phyloP scores from a whole-genome alignment of 2,329 filamentous ascomycete species.

The Alternaria hordeiaustralica region DNA sequence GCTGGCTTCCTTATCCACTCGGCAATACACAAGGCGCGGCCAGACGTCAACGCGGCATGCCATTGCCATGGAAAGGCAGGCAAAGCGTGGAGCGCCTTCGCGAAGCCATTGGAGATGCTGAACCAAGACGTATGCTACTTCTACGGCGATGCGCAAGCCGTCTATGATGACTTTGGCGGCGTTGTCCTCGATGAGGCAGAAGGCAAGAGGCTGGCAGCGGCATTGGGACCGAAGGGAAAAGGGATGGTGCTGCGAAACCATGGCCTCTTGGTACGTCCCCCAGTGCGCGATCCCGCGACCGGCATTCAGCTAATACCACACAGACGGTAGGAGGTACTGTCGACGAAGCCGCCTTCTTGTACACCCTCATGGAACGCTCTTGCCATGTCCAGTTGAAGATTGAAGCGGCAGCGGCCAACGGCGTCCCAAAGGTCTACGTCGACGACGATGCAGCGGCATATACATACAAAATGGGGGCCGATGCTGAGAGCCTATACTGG shows the following conservation, averaged over 20 bases:
- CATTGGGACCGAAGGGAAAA: conserved; percentile 67
- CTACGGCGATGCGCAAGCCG: conserved; percentile 66
- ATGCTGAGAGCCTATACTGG: conserved; percentile 58
- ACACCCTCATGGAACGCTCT: conserved; percentile 71
- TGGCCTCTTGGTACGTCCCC: conserved; percentile 61
- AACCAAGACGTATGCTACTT: conserved; percentile 72
- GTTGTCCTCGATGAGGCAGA: conserved; percentile 69
- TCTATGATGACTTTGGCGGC: conserved; percentile 70
- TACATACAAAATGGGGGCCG: conserved; percentile 58
- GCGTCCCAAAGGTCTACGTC: conserved; percentile 60
- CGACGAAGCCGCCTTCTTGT: conserved; percentile 75
- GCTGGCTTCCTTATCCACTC: conserved; percentile 75
- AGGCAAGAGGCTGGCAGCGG: conserved; percentile 67
- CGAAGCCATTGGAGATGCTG: conserved; percentile 70
- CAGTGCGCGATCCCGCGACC: neutral
- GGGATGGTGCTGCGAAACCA: conserved; percentile 74
- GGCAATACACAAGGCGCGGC: conserved; percentile 70
- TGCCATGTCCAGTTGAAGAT: conserved; percentile 72
- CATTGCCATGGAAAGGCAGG: conserved; percentile 72
- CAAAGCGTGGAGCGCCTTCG: conserved; percentile 72
- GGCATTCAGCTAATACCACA: conserved; percentile 3
- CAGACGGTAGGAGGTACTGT: conserved; percentile 72
- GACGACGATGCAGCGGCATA: conserved; percentile 63
- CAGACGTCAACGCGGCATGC: conserved; percentile 70
- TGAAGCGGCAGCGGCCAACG: conserved; percentile 68